phyloP scores from a whole-genome alignment of 257 asterid species.

The Nicotiana otophora region DNA sequence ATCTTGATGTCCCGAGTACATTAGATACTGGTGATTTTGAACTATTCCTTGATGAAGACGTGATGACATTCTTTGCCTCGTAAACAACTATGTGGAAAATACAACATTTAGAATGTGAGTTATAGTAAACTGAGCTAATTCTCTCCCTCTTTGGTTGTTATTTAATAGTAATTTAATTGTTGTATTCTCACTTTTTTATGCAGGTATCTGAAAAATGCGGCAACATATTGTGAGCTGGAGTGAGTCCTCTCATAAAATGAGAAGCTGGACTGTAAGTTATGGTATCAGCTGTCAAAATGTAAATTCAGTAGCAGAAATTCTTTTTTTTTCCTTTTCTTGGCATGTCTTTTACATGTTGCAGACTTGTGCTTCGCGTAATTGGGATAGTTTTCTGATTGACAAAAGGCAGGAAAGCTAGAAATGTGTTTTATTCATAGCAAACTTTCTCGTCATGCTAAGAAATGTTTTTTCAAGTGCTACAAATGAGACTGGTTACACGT shows the following conservation, averaged over 20 bases:
- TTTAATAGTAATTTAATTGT: not conserved
- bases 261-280: not conserved
- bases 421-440: not conserved
- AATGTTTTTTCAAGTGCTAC: not conserved
- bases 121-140: not conserved
- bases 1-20: slow-evolving; percentile 8
- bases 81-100: not conserved
- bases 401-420: not conserved
- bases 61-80: slow-evolving; percentile 13
- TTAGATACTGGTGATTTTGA: slow-evolving; percentile 10
- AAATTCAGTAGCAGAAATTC: slow-evolving; percentile 3
- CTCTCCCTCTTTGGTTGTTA: not conserved
- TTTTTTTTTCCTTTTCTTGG: not conserved
- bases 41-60: slow-evolving; percentile 11
- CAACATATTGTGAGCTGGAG: not conserved
- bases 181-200: not conserved
- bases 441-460: not conserved
- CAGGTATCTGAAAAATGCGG: not conserved
- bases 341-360: not conserved
- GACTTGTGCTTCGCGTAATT: not conserved
- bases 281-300: not conserved
- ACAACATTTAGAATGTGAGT: slow-evolving; percentile 1
- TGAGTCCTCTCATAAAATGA: slow-evolving; percentile 11
- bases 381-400: slow-evolving; percentile 5
- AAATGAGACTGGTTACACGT: not conserved